These are phyloP conservation scores for Apiospora marii DNA, from an alignment of 2,329 filamentous ascomycete species.

Conservation along the genomic window DNA sequence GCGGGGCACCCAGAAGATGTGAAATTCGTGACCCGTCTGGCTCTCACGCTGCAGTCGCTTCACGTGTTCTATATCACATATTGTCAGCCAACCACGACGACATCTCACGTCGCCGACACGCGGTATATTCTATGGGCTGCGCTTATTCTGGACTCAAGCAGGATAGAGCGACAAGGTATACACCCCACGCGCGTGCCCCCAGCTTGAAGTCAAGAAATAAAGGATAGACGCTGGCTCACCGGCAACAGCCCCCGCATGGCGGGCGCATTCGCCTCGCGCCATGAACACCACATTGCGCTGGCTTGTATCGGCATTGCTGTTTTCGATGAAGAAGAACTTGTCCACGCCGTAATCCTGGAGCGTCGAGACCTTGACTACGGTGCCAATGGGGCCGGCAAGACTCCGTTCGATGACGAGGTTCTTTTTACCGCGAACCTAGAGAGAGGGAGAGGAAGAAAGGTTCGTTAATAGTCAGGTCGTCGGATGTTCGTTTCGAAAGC, in stretches of 20 bases:
- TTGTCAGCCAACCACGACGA: slow-evolving; percentile 11
- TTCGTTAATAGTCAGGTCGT: slow-evolving; percentile 30
- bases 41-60: slow-evolving; percentile 88
- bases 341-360: slow-evolving; percentile 98
- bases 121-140: background rate
- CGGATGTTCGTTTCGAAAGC: background rate
- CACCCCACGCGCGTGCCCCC: background rate
- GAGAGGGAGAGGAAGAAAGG: slow-evolving; percentile 29
- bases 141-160: background rate
- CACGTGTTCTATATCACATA: slow-evolving; percentile 79
- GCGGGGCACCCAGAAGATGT: slow-evolving; percentile 94
- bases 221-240: slow-evolving; percentile 69
- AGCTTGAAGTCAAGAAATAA: background rate
- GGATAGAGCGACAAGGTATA: background rate
- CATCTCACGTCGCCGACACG: background rate
- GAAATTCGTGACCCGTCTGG: slow-evolving; percentile 92
- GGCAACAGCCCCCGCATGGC: slow-evolving; percentile 84
- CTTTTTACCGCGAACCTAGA: slow-evolving; percentile 96
- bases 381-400: slow-evolving; percentile 86
- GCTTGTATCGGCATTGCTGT: slow-evolving; percentile 91
- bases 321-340: slow-evolving; percentile 96
- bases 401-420: slow-evolving; percentile 93
- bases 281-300: slow-evolving; percentile 97
- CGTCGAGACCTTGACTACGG: slow-evolving; percentile 94
- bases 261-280: slow-evolving; percentile 86